Conservation (phyloP, 225 moss, liverwort and hornwort genomes). For the Sphagnum tenellum region DNA sequence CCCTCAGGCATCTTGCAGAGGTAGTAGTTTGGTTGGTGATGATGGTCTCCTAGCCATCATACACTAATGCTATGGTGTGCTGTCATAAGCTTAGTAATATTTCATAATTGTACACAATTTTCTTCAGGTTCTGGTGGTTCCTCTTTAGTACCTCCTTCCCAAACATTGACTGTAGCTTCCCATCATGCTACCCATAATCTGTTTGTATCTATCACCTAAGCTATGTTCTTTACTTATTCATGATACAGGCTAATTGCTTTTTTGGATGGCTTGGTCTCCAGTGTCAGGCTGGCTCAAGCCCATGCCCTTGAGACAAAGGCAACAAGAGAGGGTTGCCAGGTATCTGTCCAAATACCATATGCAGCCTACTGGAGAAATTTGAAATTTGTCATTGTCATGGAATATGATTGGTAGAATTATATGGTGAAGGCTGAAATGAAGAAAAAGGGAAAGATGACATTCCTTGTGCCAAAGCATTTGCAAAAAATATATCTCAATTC, state of each 20-base stretch:
- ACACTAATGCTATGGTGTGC: no score
- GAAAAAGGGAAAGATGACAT: slow-evolving; percentile 50
- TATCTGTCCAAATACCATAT: slow-evolving; percentile 37
- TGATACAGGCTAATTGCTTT: slow-evolving; percentile 64
- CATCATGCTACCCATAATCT: no score
- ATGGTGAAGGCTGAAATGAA: slow-evolving; percentile 57
- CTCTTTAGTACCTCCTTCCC: no score
- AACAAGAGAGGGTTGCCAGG: slow-evolving; percentile 57
- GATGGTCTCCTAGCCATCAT: no score
- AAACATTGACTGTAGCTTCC: no score
- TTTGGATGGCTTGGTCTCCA: slow-evolving; percentile 68
- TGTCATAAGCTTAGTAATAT: no score
- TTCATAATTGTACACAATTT: no score
- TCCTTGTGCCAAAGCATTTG: slow-evolving; percentile 24
- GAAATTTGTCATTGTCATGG: slow-evolving; percentile 59
- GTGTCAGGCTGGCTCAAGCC: slow-evolving; percentile 51
- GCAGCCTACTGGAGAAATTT: slow-evolving; percentile 55
- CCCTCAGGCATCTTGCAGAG: no score
- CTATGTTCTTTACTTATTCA: slow-evolving; percentile 50
- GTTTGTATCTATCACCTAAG: slow-evolving; percentile 1
- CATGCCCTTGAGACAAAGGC: slow-evolving; percentile 54
- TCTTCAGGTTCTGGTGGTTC: no score
- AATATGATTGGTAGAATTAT: slow-evolving; percentile 40
- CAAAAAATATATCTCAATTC: slow-evolving; percentile 27
- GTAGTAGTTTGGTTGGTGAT: no score